Percentiles rank a stretch among this genome's conserved stretches.
Conservation (phyloP, 305 asterid genomes). For the Fraxinus platypoda region DNA sequence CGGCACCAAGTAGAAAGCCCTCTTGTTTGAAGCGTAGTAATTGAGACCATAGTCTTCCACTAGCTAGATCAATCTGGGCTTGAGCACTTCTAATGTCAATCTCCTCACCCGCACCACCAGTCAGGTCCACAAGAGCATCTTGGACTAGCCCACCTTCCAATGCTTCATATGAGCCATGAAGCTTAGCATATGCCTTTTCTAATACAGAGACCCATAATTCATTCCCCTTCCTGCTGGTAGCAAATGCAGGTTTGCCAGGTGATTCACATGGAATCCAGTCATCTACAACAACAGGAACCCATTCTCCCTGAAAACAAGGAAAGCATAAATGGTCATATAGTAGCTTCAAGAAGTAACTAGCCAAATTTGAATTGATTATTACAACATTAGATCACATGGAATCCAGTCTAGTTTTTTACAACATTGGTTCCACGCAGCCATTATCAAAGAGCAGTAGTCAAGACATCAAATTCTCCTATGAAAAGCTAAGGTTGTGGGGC, state of each 20-base stretch:
- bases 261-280: conserved; percentile 99
- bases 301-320: conserved; percentile 69
- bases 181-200: conserved; percentile 98
- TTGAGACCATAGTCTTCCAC: conserved; percentile 98
- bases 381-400: neutral
- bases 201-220: conserved; percentile 92
- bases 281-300: conserved; percentile 99
- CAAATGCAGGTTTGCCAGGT: conserved; percentile 97
- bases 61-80: conserved; percentile 95
- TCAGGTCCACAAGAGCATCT: conserved; percentile 98
- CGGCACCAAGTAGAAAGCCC: conserved; percentile 96
- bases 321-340: neutral
- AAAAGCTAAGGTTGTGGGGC: neutral
- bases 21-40: conserved; percentile 86
- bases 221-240: conserved; percentile 89
- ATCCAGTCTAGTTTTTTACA: neutral
- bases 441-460: neutral
- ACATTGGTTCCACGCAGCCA: neutral
- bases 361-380: neutral
- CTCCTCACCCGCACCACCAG: conserved; percentile 99
- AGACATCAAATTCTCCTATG: conserved; percentile 3
- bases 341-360: conserved; percentile 4
- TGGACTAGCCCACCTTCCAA: conserved; percentile 99
- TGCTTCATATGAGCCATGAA: conserved; percentile 98
- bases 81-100: conserved; percentile 98